Percentiles rank a stretch among this genome's conserved stretches.
Conservation (phyloP, 208 protist genomes). For the Trypanosoma melophagium region DNA sequence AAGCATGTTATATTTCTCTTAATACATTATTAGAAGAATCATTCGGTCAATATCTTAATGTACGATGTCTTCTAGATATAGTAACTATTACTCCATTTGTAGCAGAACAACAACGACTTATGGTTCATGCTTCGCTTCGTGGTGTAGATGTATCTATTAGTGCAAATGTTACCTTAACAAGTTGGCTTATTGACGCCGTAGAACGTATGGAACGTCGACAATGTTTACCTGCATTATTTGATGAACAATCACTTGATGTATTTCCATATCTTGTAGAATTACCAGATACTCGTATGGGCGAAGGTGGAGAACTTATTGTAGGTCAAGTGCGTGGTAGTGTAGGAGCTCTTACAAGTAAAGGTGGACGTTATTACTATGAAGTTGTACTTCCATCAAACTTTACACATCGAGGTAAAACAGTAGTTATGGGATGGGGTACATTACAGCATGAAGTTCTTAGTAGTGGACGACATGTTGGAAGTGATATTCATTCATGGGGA, state of each 20-base stretch:
- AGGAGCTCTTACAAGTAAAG: slow-evolving; percentile 52
- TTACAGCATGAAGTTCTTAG: slow-evolving; percentile 81
- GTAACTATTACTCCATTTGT: slow-evolving; percentile 52
- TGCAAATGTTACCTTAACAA: slow-evolving; percentile 49
- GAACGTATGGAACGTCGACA: slow-evolving; percentile 50
- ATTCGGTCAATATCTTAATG: slow-evolving; percentile 37
- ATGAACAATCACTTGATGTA: slow-evolving; percentile 33
- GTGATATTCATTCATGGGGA: slow-evolving; percentile 86
- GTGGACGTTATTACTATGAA: slow-evolving; percentile 82
- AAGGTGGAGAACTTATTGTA: slow-evolving; percentile 69
- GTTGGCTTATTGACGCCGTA: slow-evolving; percentile 57
- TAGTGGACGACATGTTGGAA: slow-evolving; percentile 82
- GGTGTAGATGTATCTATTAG: slow-evolving; percentile 40
- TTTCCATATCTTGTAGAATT: slow-evolving; percentile 78
- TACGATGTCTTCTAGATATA: slow-evolving; percentile 41
- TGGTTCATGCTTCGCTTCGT: slow-evolving; percentile 67
- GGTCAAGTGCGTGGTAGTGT: slow-evolving; percentile 87
- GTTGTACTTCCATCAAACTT: slow-evolving; percentile 63
- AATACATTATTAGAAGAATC: slow-evolving; percentile 63
- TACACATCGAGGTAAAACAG: slow-evolving; percentile 37
- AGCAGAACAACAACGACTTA: slow-evolving; percentile 57
- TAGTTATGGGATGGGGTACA: slow-evolving; percentile 89
- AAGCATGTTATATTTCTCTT: slow-evolving; percentile 56
- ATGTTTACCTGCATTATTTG: slow-evolving; percentile 56
- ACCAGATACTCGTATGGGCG: slow-evolving; percentile 65